Evolutionary conservation across 176 grass and related monocot genomes (phyloP), one percentile per base, ranked within the genome.

Genomic region (Carex pumila): DNA sequence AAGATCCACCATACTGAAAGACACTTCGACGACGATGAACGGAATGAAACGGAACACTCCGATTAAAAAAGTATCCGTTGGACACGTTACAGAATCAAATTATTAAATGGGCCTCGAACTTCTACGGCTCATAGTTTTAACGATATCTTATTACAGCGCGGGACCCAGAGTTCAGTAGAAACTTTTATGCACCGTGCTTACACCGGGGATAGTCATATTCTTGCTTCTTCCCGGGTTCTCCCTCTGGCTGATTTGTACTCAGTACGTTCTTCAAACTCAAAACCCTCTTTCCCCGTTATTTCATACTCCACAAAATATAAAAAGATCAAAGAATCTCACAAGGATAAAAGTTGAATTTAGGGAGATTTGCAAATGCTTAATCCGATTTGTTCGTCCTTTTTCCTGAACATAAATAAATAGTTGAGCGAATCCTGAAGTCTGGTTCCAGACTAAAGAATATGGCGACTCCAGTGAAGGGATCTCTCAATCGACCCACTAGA

Each of bases 41-140:
- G 14, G 8, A 62, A 47, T 79, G 13, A 62, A 36, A 22, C 6
- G 12, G 11, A 61, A 59, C 55, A 37, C 3, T 12, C 13, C 34
- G 30, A 80, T 37, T 80, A 61, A 80, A 45, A 80, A 81, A 49
- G 79, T 81, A 81, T 81, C 79, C 79, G 79, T 81, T 81, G 9
- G 21, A 17, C 47, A 21, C 74, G 34, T 74, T 10, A 49, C n/a
- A 50, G 14, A 36, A 34, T 79, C 34, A 63, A 81, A 81, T 62
- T 63, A 41, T 56, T 13, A 13, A 9, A 17, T 81, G 39, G 9
- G 19, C 79, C 30, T 47, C 58, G 79, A 61, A 43, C 57, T 41
- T 21, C 7, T 41, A 45, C 7, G 17, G 25, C 25, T 45, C 57
- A 43, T 31, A 59, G 5, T 12, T 34, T 79, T 18, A 79, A 79